Percentiles rank a stretch among this genome's conserved stretches.
These are phyloP conservation scores for Mycena epipterygia DNA, from an alignment of 768 basidiomycete species.

Conservation along the genomic window DNA sequence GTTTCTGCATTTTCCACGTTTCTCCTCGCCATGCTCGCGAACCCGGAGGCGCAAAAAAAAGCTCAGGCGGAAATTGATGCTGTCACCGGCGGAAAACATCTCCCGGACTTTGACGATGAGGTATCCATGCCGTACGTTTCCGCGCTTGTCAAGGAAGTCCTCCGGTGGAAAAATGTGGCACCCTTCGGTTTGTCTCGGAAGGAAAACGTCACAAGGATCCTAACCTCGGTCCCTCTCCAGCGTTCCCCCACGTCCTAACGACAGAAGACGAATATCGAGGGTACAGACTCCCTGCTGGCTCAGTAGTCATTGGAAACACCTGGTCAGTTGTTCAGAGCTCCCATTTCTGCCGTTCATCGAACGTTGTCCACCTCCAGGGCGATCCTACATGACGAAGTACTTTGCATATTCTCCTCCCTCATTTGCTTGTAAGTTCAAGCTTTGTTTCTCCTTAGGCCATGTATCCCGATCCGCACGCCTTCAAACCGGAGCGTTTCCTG, in stretches of 20 bases:
- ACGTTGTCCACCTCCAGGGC: not conserved
- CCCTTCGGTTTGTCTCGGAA: not conserved
- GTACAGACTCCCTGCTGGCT: not conserved
- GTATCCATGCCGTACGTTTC: not conserved
- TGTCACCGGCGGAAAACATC: not conserved
- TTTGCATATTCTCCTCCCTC: not conserved
- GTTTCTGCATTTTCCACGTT: not conserved
- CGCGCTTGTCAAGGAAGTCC: not conserved
- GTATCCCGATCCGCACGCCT: not conserved
- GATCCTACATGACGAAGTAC: not conserved
- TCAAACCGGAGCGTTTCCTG: slow-evolving; percentile 5
- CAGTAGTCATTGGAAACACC: not conserved
- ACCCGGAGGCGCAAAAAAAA: not conserved
- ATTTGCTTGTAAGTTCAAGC: not conserved
- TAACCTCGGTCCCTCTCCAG: not conserved
- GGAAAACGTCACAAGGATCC: not conserved
- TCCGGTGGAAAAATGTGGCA: not conserved
- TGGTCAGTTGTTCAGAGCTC: not conserved
- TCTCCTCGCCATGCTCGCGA: not conserved
- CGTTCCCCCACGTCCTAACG: not conserved
- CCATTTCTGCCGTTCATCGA: not conserved
- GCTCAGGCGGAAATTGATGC: not conserved
- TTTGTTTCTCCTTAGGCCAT: not conserved
- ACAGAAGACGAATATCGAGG: not conserved
- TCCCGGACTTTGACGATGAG: not conserved